Percentiles rank a stretch among this genome's conserved stretches.
phyloP scores from a whole-genome alignment of 257 asterid species.

The Nicotiana benthamiana region DNA sequence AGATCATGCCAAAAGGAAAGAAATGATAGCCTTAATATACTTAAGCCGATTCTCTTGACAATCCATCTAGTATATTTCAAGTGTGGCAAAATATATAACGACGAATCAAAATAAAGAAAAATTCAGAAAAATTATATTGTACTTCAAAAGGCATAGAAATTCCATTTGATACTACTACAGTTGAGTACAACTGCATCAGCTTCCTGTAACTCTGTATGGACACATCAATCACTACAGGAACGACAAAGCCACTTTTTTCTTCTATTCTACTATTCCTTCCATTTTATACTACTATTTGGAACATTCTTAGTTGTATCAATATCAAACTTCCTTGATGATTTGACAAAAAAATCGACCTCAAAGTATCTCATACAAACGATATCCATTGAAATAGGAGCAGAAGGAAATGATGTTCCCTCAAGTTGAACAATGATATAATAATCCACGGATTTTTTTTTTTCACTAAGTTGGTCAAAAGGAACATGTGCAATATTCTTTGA shows the following conservation, averaged over 20 bases:
- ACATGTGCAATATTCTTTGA: too few relatives aligned
- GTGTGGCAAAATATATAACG: too few relatives aligned
- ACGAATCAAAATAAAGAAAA: too few relatives aligned
- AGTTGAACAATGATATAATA: conserved; percentile 69
- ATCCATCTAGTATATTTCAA: too few relatives aligned
- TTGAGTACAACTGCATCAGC: conserved; percentile 78
- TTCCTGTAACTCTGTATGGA: conserved; percentile 76
- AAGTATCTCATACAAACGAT: conserved; percentile 91
- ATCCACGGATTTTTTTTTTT: conserved; percentile 59
- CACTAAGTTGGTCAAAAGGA: conserved; percentile 53
- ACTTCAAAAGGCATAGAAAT: conserved; percentile 77
- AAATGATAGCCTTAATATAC: too few relatives aligned
- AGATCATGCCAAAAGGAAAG: too few relatives aligned
- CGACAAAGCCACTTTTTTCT: conserved; percentile 49
- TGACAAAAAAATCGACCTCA: conserved; percentile 79
- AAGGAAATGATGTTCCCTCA: conserved; percentile 76
- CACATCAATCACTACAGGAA: conserved; percentile 95
- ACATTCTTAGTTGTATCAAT: conserved; percentile 27
- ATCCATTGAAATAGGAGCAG: conserved; percentile 90
- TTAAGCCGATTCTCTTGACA: too few relatives aligned
- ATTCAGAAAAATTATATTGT: too few relatives aligned
- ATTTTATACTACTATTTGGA: conserved; percentile 28
- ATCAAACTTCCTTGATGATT: conserved; percentile 47
- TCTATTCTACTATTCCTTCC: conserved; percentile 36
- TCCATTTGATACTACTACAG: conserved; percentile 73